Evolutionary conservation across 371 early-diverging fungal species (phyloP).

Genomic region (Zancudomyces culisetae): DNA sequence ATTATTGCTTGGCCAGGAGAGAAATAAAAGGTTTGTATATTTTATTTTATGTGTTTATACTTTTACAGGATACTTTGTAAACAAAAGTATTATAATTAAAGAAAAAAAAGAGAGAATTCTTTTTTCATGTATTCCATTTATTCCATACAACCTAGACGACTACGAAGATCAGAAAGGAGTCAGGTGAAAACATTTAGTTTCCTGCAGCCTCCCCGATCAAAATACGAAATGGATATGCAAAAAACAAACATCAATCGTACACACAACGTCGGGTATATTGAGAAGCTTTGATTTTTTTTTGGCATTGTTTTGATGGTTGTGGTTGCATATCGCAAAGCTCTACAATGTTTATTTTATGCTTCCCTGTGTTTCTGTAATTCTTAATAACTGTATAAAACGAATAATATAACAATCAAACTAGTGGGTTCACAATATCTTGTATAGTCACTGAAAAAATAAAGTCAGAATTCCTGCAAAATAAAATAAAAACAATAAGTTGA

Average conservation of each 20-base stretch:
- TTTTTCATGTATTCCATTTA: background rate
- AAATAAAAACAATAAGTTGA: too few species aligned
- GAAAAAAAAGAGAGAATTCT: background rate
- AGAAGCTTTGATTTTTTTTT: too few species aligned
- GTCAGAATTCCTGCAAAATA: too few species aligned
- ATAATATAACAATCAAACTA: too few species aligned
- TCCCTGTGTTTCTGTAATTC: too few species aligned
- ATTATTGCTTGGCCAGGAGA: constrained; percentile 53
- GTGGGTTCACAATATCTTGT: too few species aligned
- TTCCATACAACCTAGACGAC: background rate
- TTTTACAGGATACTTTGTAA: background rate
- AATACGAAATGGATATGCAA: background rate
- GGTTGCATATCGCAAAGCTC: too few species aligned
- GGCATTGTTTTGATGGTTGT: too few species aligned
- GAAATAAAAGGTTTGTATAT: constrained; percentile 22
- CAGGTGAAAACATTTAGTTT: background rate
- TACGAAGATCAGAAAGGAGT: background rate
- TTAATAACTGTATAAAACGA: too few species aligned
- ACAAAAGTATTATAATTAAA: background rate
- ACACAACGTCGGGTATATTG: background rate
- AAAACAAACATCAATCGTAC: background rate
- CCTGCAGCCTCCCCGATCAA: background rate
- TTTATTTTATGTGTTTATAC: background rate
- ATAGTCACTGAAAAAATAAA: too few species aligned
- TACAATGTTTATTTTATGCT: too few species aligned